These are phyloP conservation scores for Phoma sp. DNA, from an alignment of 2,329 filamentous ascomycete species.

Conservation along the genomic window DNA sequence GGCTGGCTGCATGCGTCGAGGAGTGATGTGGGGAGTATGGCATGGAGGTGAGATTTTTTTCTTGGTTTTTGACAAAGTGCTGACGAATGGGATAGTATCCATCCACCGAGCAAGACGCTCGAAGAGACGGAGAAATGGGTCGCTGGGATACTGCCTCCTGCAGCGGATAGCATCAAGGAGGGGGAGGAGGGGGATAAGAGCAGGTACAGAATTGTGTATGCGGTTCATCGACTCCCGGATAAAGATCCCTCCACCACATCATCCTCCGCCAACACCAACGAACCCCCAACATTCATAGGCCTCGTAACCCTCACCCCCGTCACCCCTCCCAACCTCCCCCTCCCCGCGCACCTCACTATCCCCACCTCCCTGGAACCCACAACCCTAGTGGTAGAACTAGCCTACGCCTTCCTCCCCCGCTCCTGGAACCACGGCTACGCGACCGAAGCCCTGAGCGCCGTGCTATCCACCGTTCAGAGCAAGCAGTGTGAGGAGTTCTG, in stretches of 20 bases:
- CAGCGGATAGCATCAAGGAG: too few relatives aligned
- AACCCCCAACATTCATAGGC: slow-evolving; percentile 26
- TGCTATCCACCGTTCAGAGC: slow-evolving; percentile 26
- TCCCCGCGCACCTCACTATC: slow-evolving; percentile 21
- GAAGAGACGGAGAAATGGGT: slow-evolving; percentile 38
- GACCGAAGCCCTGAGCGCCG: slow-evolving; percentile 25
- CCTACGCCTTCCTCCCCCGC: slow-evolving; percentile 26
- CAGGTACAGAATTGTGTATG: too few relatives aligned
- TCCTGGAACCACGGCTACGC: slow-evolving; percentile 30
- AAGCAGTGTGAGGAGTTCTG: slow-evolving; percentile 20
- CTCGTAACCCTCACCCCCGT: slow-evolving; percentile 24
- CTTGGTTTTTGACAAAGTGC: too few relatives aligned
- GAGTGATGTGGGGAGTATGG: slow-evolving; percentile 36
- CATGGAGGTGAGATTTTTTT: slow-evolving; percentile 35
- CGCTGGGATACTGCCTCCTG: slow-evolving; percentile 11
- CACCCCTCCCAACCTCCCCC: slow-evolving; percentile 1
- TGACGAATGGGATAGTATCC: slow-evolving; percentile 21
- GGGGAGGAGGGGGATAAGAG: too few relatives aligned
- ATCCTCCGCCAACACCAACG: too few relatives aligned
- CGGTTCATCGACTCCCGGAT: too few relatives aligned
- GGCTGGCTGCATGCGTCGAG: slow-evolving; percentile 40
- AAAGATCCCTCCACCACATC: too few relatives aligned
- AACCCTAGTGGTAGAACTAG: slow-evolving; percentile 30
- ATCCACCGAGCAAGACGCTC: slow-evolving; percentile 29
- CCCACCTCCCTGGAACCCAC: slow-evolving; percentile 14